Evolutionary conservation across 371 early-diverging fungal genomes (phyloP), one percentile per base, ranked within the genome.

Genomic region (Mucor racemosus): DNA sequence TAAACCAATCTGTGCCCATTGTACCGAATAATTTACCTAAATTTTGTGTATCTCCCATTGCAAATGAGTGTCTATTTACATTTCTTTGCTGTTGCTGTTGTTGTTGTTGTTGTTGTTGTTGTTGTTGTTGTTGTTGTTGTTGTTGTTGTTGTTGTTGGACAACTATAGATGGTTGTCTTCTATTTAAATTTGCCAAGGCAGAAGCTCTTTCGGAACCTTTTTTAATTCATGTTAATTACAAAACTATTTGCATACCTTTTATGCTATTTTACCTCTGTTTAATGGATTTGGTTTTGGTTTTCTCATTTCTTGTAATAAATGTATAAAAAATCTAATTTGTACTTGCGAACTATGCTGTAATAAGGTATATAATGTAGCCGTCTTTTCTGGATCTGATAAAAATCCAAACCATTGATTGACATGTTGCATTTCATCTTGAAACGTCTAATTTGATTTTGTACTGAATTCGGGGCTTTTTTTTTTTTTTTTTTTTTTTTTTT

Each of bases 391-490:
- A 67, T 96, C 96, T 3, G 92, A 87, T 54, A 96, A 80, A 38
- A 92, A 94, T 5, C 86, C 81, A 81, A 97, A 97, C 98, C 98
- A 98, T 67, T 96, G 92, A 75, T 97, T 95, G 36, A 98, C 94
- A 58, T 95, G 94, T 41, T 88, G 86, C 63, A 97, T 82, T 76
- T 97, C 64, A 15, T 68, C 68, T 54, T 68, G 63, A 59, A 68
- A 68, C 3, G 58, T 36, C 67, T 67, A 57, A 53, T 38, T 17
- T 38, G 5, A 26, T 26, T 26, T 26, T 21, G 0, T 6, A 4
- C 38, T 21, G 38, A 14, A 26, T 60, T 60, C 60, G 67, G 60
- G 62, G 54, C 41, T 34, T 58, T 55, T 56, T 38, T 26, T 26
- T 26, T 26, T 41, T 31, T 13, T 58, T 14, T 50, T 19, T 38